A percentile compares a stretch with the other conserved stretches of the same genome.
Conservation (phyloP, 345 rosid species). For the Sonneratia caseolaris region DNA sequence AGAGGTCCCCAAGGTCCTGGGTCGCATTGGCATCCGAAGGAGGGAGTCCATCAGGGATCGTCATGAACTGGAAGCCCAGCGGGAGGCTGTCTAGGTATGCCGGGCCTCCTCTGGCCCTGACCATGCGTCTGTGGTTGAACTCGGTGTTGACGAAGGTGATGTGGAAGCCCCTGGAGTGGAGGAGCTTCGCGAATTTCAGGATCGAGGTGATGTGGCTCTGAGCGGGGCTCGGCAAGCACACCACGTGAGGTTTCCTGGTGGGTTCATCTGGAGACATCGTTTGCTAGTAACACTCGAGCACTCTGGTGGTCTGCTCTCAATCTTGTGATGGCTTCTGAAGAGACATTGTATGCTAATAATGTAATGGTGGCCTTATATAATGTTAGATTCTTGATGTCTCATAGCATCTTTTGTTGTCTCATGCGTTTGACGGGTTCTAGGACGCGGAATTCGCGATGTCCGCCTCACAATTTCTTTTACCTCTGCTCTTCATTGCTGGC, state of each 20-base stretch:
- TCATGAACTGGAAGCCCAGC: constrained; percentile 5
- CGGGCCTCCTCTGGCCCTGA: constrained; percentile 3
- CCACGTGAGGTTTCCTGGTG: constrained; percentile 3
- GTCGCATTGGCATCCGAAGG: constrained; percentile 5
- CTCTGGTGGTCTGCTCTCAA: too few species aligned
- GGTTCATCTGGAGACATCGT: too few species aligned
- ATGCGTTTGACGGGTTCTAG: too few species aligned
- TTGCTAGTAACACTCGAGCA: too few species aligned
- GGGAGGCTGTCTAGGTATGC: neutral
- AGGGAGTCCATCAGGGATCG: constrained; percentile 9
- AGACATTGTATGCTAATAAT: too few species aligned
- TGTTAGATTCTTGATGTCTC: too few species aligned
- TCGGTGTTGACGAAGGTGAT: constrained; percentile 3
- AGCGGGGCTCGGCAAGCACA: constrained; percentile 4
- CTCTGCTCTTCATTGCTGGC: too few species aligned
- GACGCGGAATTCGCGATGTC: too few species aligned
- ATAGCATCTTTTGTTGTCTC: too few species aligned
- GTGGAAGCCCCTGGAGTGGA: constrained; percentile 7
- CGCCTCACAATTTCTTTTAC: too few species aligned
- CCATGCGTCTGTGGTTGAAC: constrained; percentile 1
- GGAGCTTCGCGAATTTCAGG: constrained; percentile 10
- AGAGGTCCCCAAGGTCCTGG: constrained; percentile 1
- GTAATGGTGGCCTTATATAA: too few species aligned
- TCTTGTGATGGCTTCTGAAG: too few species aligned
- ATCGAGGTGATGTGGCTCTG: constrained; percentile 9